phyloP scores from a whole-genome alignment of 257 asterid genomes.

The Solanum etuberosum region DNA sequence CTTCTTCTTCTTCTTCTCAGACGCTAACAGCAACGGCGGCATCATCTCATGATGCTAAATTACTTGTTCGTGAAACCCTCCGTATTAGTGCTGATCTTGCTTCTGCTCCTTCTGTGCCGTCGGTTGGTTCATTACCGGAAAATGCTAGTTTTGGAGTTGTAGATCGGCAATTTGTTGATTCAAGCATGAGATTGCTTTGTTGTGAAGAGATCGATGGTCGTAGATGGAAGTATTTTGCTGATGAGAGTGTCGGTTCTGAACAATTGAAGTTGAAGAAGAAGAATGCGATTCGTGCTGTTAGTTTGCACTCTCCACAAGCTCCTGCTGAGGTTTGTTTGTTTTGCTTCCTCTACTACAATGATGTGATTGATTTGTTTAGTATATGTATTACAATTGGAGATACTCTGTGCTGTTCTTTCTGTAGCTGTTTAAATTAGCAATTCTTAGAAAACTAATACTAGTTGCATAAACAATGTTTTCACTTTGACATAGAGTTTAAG shows the following conservation, averaged over 20 bases:
- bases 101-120: slow-evolving; percentile 39
- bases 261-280: slow-evolving; percentile 27
- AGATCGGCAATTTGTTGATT: slow-evolving; percentile 50
- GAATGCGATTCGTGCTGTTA: slow-evolving; percentile 59
- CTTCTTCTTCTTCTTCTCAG: slow-evolving; percentile 45
- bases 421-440: neutral
- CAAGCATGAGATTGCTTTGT: slow-evolving; percentile 75
- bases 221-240: slow-evolving; percentile 77
- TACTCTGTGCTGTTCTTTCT: neutral
- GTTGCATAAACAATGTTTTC: neutral
- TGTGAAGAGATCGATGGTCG: slow-evolving; percentile 92
- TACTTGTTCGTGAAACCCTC: slow-evolving; percentile 85
- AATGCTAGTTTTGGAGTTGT: slow-evolving; percentile 45
- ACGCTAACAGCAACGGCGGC: slow-evolving; percentile 33
- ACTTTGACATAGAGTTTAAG: neutral
- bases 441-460: neutral
- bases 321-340: slow-evolving; percentile 54
- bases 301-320: slow-evolving; percentile 64
- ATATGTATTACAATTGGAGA: neutral
- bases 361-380: neutral
- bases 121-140: slow-evolving; percentile 11
- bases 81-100: slow-evolving; percentile 97
- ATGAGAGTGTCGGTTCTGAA: slow-evolving; percentile 19
- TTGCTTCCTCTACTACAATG: neutral
- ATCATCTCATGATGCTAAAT: slow-evolving; percentile 51